These are phyloP conservation scores for Lagenidium giganteum DNA, from an alignment of 352 stramenopile species.

Conservation along the genomic window DNA sequence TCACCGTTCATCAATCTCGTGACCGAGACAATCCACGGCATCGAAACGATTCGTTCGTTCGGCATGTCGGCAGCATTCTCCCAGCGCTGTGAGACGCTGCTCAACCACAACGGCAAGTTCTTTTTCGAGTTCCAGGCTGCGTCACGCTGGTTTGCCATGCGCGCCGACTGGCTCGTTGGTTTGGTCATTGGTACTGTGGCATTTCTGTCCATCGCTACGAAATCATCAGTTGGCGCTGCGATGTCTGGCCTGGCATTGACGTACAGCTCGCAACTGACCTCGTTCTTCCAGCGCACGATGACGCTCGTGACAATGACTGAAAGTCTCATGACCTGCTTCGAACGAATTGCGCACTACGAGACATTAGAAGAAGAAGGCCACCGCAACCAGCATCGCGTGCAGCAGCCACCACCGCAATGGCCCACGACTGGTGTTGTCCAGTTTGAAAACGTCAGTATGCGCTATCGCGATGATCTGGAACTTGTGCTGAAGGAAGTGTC, in stretches of 20 bases:
- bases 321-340: slow-evolving; percentile 89
- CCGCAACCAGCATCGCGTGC: too few species aligned
- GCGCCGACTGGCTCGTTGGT: slow-evolving; percentile 31
- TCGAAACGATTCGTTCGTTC: slow-evolving; percentile 87
- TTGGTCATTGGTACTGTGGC: slow-evolving; percentile 23
- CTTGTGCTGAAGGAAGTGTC: slow-evolving; percentile 33
- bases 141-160: slow-evolving; percentile 32
- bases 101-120: slow-evolving; percentile 34
- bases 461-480: slow-evolving; percentile 39
- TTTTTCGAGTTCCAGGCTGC: slow-evolving; percentile 27
- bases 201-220: slow-evolving; percentile 14
- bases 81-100: slow-evolving; percentile 11
- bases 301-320: slow-evolving; percentile 87
- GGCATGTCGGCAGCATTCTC: slow-evolving; percentile 11
- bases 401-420: slow-evolving; percentile 34
- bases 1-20: slow-evolving; percentile 90
- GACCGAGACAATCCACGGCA: slow-evolving; percentile 87
- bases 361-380: slow-evolving; percentile 23
- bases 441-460: slow-evolving; percentile 36
- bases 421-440: slow-evolving; percentile 25
- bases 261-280: slow-evolving; percentile 86
- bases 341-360: slow-evolving; percentile 41
- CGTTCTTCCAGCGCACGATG: slow-evolving; percentile 88
- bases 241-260: slow-evolving; percentile 83
- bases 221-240: slow-evolving; percentile 7